phyloP scores from a whole-genome alignment of 2,329 filamentous ascomycete species.

The Epichloe scottii region DNA sequence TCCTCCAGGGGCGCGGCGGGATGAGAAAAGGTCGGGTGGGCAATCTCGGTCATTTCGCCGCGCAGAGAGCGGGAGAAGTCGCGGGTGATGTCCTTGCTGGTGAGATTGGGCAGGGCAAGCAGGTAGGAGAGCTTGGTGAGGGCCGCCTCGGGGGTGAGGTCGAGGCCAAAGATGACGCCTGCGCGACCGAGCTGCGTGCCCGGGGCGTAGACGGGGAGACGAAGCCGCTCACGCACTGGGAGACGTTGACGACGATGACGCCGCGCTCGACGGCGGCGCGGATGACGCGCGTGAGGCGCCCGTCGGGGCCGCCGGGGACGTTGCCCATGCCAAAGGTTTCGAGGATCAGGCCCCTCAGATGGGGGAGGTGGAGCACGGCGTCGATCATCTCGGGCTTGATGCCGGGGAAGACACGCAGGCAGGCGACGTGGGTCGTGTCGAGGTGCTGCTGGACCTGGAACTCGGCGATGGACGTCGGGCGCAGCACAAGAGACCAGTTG shows the following conservation, averaged over 20 bases:
- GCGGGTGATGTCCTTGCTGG: slow-evolving; percentile 50
- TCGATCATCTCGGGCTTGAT: slow-evolving; percentile 92
- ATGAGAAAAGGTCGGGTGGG: slow-evolving; percentile 63
- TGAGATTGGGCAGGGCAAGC: slow-evolving; percentile 53
- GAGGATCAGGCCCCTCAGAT: slow-evolving; percentile 67
- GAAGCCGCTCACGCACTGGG: slow-evolving; percentile 71
- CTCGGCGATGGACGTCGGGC: slow-evolving; percentile 60
- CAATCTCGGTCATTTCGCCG: slow-evolving; percentile 73
- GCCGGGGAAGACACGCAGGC: slow-evolving; percentile 79
- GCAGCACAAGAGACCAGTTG: slow-evolving; percentile 64
- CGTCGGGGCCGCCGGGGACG: slow-evolving; percentile 70
- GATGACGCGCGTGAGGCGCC: slow-evolving; percentile 66
- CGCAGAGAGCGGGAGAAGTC: slow-evolving; percentile 65
- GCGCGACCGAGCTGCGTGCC: slow-evolving; percentile 67
- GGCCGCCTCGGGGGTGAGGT: slow-evolving; percentile 81
- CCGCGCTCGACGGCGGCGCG: slow-evolving; percentile 65
- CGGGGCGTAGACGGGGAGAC: slow-evolving; percentile 66
- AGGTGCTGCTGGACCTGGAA: slow-evolving; percentile 64
- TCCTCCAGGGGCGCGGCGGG: slow-evolving; percentile 42
- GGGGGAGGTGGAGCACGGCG: slow-evolving; percentile 64
- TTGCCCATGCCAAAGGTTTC: slow-evolving; percentile 93
- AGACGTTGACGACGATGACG: slow-evolving; percentile 81
- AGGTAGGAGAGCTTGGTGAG: slow-evolving; percentile 85
- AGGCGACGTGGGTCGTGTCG: slow-evolving; percentile 80
- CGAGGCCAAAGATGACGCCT: slow-evolving; percentile 79